Conservation (phyloP, 129 eudicot genomes). For the Smallanthus sonchifolius region DNA sequence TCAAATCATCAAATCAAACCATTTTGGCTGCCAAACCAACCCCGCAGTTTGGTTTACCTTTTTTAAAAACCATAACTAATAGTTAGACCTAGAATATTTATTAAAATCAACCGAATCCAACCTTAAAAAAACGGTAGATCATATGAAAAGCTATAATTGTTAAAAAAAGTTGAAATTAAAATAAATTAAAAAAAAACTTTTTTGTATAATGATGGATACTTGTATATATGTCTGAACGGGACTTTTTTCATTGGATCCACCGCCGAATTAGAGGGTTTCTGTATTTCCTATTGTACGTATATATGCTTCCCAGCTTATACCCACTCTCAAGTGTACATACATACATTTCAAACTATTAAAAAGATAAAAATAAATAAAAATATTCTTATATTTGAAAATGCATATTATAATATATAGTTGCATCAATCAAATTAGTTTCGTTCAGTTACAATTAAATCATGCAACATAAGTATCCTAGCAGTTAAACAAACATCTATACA, state of each 20-base stretch:
- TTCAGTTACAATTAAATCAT: not conserved
- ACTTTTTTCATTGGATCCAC: constrained; percentile 50
- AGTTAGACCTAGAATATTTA: not conserved
- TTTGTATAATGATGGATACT: constrained; percentile 13
- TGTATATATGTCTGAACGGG: constrained; percentile 8
- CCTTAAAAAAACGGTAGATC: not conserved
- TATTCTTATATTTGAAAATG: not conserved
- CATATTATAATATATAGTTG: not conserved
- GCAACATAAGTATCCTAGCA: not conserved
- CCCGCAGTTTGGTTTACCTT: not conserved
- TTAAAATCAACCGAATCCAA: no score
- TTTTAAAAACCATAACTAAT: not conserved
- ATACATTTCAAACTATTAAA: not conserved
- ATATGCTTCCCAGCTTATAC: constrained; percentile 18
- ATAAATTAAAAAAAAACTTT: not conserved
- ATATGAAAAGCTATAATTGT: not conserved
- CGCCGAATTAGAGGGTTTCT: constrained; percentile 33
- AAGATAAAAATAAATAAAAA: not conserved
- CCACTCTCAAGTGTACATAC: not conserved
- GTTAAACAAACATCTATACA: no score
- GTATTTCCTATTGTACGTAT: constrained; percentile 27
- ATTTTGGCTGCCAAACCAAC: not conserved
- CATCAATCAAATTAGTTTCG: not conserved
- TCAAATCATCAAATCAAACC: not conserved
- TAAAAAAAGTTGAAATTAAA: not conserved